A percentile compares a stretch with the other conserved stretches of the same genome.
These are phyloP conservation scores for Periconia macrospinosa DNA, from an alignment of 2,329 filamentous ascomycete genomes.

Conservation along the genomic window DNA sequence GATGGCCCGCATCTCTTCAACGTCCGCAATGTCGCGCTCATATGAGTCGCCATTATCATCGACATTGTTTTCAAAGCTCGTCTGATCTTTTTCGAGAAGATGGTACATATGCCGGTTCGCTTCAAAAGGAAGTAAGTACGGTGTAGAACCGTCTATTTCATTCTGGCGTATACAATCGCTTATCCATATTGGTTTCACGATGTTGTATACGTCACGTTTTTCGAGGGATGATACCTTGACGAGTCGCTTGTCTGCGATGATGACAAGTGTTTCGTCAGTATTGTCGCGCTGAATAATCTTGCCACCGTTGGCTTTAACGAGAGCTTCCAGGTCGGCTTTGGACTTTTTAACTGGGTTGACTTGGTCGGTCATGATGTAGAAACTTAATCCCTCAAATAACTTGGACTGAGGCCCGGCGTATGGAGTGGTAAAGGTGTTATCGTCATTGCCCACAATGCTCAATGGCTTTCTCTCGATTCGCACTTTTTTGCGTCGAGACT, in stretches of 20 bases:
- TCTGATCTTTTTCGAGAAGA: constrained; percentile 59
- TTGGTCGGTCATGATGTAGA: constrained; percentile 82
- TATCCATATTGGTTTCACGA: constrained; percentile 81
- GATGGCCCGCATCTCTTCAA: constrained; percentile 61
- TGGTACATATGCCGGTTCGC: constrained; percentile 72
- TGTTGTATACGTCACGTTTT: constrained; percentile 69
- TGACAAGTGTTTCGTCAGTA: constrained; percentile 62
- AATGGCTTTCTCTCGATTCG: constrained; percentile 68
- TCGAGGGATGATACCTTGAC: constrained; percentile 84
- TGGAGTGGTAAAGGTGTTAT: constrained; percentile 45
- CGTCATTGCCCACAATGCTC: constrained; percentile 66
- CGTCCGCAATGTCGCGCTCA: constrained; percentile 63
- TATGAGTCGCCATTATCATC: constrained; percentile 86
- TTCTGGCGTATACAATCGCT: constrained; percentile 73
- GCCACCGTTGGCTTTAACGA: constrained; percentile 84
- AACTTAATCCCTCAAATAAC: constrained; percentile 75
- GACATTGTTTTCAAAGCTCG: constrained; percentile 62
- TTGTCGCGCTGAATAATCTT: constrained; percentile 73
- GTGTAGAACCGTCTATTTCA: constrained; percentile 57
- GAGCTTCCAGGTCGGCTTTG: constrained; percentile 76
- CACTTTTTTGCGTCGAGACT: constrained; percentile 64
- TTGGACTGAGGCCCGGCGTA: constrained; percentile 63
- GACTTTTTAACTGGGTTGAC: constrained; percentile 69
- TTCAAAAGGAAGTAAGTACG: constrained; percentile 67
- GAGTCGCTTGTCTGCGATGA: constrained; percentile 76